These are phyloP conservation scores for Scedosporium aurantiacum DNA, from an alignment of 2,329 filamentous ascomycete genomes.

Conservation along the genomic window DNA sequence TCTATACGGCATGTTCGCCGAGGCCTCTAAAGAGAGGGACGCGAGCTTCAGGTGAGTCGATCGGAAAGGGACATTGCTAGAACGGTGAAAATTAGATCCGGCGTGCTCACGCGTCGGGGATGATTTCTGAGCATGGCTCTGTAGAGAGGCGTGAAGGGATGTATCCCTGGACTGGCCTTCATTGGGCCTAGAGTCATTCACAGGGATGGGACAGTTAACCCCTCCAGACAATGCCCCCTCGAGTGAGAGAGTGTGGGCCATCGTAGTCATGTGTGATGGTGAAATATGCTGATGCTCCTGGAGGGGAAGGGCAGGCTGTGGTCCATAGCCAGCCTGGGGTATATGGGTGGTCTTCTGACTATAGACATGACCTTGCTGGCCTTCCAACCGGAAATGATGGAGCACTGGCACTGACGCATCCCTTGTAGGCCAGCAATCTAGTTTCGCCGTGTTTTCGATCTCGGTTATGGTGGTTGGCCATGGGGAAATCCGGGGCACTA, in stretches of 20 bases:
- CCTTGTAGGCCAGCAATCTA: neutral
- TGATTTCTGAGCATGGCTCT: neutral
- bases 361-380: neutral
- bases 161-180: neutral
- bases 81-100: neutral
- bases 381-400: neutral
- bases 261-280: neutral
- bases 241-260: neutral
- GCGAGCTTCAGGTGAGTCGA: constrained; percentile 20
- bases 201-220: neutral
- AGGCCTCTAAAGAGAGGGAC: constrained; percentile 19
- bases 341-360: neutral
- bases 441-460: neutral
- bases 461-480: neutral
- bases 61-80: neutral
- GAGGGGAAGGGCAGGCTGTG: neutral
- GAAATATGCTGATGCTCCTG: neutral
- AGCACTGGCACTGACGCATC: neutral
- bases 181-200: neutral
- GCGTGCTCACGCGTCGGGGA: neutral
- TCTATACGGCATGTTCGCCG: neutral
- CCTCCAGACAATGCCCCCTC: neutral
- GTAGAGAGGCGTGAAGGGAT: neutral
- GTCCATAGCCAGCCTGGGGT: neutral
- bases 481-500: constrained; percentile 46